A percentile compares a stretch with the other conserved stretches of the same genome.
These are phyloP conservation scores for Talaromyces nanjingensis DNA, from an alignment of 495 filamentous ascomycete species.

Conservation along the genomic window DNA sequence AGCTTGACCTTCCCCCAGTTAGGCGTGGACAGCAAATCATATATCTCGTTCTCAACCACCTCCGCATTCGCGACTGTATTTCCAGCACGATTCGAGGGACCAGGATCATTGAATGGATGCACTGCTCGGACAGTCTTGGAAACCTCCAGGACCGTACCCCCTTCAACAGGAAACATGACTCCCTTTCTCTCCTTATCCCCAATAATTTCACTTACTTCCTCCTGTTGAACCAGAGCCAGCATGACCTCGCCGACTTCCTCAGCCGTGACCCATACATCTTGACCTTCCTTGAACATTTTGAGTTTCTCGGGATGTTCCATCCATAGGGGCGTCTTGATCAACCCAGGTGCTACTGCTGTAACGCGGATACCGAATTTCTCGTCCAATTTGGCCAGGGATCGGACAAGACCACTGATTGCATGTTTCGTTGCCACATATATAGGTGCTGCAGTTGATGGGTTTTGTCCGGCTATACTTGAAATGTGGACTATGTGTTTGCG, in stretches of 20 bases:
- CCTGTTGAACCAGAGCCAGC: slow-evolving; percentile 50
- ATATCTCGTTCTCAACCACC: slow-evolving; percentile 37
- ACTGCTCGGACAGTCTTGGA: slow-evolving; percentile 49
- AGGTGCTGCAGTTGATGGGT: slow-evolving; percentile 36
- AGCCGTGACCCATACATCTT: slow-evolving; percentile 54
- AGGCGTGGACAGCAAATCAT: slow-evolving; percentile 31
- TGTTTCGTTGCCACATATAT: slow-evolving; percentile 60
- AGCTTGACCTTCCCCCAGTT: slow-evolving; percentile 32
- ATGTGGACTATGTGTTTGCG: slow-evolving; percentile 53
- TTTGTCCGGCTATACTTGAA: slow-evolving; percentile 58
- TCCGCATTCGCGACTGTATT: slow-evolving; percentile 38
- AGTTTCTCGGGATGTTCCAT: slow-evolving; percentile 62
- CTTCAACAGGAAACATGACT: slow-evolving; percentile 26
- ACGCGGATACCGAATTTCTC: slow-evolving; percentile 50
- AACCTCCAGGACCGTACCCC: slow-evolving; percentile 55
- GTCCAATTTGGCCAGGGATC: slow-evolving; percentile 45
- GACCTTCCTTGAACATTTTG: slow-evolving; percentile 39
- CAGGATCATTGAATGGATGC: slow-evolving; percentile 48
- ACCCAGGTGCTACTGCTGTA: slow-evolving; percentile 58
- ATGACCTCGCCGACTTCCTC: slow-evolving; percentile 62
- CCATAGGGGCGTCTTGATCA: slow-evolving; percentile 64
- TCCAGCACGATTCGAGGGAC: slow-evolving; percentile 40
- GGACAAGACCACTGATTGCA: slow-evolving; percentile 55
- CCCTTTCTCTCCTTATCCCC: slow-evolving; percentile 30
- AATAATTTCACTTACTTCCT: slow-evolving; percentile 34